Evolutionary conservation across 495 filamentous ascomycete genomes (phyloP).

Genomic region (Penicillium simplicissimum): DNA sequence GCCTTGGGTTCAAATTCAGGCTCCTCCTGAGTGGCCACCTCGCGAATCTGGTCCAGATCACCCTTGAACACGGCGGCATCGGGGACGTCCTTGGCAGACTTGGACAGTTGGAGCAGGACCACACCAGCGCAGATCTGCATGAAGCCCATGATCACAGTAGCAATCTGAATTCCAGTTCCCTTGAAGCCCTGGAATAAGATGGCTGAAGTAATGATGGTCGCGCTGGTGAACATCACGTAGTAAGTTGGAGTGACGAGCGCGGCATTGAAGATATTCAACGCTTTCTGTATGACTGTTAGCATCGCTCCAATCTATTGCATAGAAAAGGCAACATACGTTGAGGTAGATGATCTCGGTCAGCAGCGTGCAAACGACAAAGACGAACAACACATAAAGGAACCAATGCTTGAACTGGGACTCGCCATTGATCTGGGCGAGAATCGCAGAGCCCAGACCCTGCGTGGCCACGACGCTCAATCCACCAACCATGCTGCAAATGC

Average conservation of each 20-base stretch:
- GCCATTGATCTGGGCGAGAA: conserved; percentile 81
- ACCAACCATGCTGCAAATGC: conserved; percentile 91
- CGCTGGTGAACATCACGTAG: conserved; percentile 95
- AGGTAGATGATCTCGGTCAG: conserved; percentile 92
- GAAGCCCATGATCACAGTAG: conserved; percentile 92
- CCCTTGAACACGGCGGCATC: conserved; percentile 91
- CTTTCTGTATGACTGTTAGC: conserved; percentile 74
- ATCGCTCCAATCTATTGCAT: background rate
- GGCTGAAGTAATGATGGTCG: conserved; percentile 90
- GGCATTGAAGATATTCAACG: conserved; percentile 94
- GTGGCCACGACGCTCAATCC: conserved; percentile 94
- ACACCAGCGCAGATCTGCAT: conserved; percentile 92
- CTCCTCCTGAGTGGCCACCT: conserved; percentile 91
- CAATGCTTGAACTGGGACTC: conserved; percentile 91
- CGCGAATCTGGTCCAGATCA: conserved; percentile 91
- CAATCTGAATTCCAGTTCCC: conserved; percentile 74
- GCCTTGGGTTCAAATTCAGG: conserved; percentile 95
- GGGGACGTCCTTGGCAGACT: conserved; percentile 95
- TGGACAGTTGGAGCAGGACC: conserved; percentile 96
- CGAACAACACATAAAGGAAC: conserved; percentile 91
- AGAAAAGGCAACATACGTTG: conserved; percentile 66
- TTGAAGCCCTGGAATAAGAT: conserved; percentile 95
- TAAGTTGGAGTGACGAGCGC: conserved; percentile 97
- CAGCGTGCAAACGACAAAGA: conserved; percentile 85
- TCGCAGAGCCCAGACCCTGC: conserved; percentile 89